Conservation (phyloP, 2,329 filamentous ascomycete species). For the Emmonsiellopsis sp. region DNA sequence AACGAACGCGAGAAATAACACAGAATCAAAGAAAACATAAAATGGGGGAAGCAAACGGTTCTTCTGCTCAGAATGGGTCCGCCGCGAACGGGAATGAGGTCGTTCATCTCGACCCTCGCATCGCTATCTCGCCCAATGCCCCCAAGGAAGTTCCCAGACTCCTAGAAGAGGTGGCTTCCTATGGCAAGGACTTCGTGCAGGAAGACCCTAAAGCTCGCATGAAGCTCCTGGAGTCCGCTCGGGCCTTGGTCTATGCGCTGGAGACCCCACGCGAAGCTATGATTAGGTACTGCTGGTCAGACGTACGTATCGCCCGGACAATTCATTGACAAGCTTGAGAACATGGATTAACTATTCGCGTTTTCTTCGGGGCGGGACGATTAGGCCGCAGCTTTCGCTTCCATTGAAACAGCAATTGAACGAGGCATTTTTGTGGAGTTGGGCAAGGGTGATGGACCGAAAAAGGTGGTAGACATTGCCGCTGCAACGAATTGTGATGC, state of each 20-base stretch:
- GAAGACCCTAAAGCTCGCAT: slow-evolving; percentile 12
- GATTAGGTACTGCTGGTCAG: slow-evolving; percentile 15
- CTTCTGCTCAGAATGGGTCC: too few relatives aligned
- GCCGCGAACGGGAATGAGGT: too few relatives aligned
- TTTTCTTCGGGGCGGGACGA: neutral
- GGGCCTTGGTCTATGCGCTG: slow-evolving; percentile 18
- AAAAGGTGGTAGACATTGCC: too few relatives aligned
- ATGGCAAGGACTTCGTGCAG: slow-evolving; percentile 10
- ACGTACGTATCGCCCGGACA: neutral
- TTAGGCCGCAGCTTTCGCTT: slow-evolving; percentile 8
- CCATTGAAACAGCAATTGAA: slow-evolving; percentile 11
- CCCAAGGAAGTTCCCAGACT: slow-evolving; percentile 9
- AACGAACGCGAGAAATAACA: too few relatives aligned
- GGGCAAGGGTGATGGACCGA: too few relatives aligned
- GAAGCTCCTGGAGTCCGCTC: slow-evolving; percentile 18
- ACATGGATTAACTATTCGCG: neutral
- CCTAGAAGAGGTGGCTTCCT: slow-evolving; percentile 11
- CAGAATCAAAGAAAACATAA: too few relatives aligned
- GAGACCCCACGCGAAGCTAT: slow-evolving; percentile 23
- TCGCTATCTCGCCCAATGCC: too few relatives aligned
- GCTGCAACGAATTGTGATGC: too few relatives aligned
- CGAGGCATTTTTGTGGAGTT: slow-evolving; percentile 10
- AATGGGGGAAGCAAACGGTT: too few relatives aligned
- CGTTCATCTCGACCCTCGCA: too few relatives aligned
- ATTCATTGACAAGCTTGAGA: too few relatives aligned